Base-by-base conservation (phyloP, 2,329 filamentous ascomycete species). In the Atkinsonella hypoxylon region DNA sequence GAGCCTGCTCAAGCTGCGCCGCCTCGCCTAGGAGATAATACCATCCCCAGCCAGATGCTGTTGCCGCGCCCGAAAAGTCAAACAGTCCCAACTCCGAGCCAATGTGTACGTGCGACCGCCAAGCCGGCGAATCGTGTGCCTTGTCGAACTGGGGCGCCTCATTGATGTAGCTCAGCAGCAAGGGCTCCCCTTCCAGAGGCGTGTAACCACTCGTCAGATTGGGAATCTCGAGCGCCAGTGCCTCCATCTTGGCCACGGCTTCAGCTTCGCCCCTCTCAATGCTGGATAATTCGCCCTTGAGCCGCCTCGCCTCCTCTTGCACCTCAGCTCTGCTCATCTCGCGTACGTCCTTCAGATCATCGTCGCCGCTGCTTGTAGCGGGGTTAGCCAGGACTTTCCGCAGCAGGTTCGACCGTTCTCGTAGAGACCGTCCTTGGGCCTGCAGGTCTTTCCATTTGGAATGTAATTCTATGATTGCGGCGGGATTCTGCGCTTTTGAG, bases 1-100 rank as follows among this genome's bases (percentile, higher is more conserved):
- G 77, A 0, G 93, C 93, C 64, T 97, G 91, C 69, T 98, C 93
- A n/a, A 98, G 78, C 65, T 93, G 80, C 0, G 90, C 90, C 9
- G 83, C 93, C 62, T 95, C 90, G 62, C 91, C 88, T n/a, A 88
- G 74, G 11, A 98, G 80, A 68, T 89, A 97, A 71, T 98, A 98
- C 88, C 89, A 98, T 1, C 93, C 93, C 91, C 91, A 98, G 38
- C 93, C 93, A 3, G 85, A 87, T 1, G 88, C 83, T n/a, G 79
- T 82, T 2, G 84, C 84, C 5, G 89, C 89, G 53, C 78, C 83
- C 5, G 85, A 75, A 62, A 98, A 96, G 70, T 98, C 91, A 48
- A 98, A 74, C n/a, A 98, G 76, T 34, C 84, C 83, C n/a, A 98
- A 78, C 61, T 89, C 81, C 4, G 81, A 75, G 32, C 93, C 93